Percentiles rank a stretch among this genome's conserved stretches.
Conservation (phyloP, 177 flowering plant genomes). For the Vitis hybrid region DNA sequence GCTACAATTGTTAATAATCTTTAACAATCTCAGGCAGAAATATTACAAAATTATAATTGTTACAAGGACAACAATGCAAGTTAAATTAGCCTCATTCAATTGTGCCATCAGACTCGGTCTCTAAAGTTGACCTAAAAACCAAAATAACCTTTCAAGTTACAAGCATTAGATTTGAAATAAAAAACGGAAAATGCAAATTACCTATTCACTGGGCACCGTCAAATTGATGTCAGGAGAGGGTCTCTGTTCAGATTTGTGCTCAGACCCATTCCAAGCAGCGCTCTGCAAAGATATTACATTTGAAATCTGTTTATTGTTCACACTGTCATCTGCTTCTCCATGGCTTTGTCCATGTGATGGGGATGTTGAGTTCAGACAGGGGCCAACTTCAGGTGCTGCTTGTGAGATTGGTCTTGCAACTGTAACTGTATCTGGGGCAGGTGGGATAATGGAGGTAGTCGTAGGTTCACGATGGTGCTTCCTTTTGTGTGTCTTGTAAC, state of each 20-base stretch:
- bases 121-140: not conserved
- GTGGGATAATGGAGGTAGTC: slow-evolving; percentile 17
- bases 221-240: slow-evolving; percentile 62
- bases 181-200: not conserved
- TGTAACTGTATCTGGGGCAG: slow-evolving; percentile 31
- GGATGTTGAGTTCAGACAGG: slow-evolving; percentile 25
- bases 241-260: slow-evolving; percentile 30
- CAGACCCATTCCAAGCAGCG: slow-evolving; percentile 43
- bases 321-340: slow-evolving; percentile 38
- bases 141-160: not conserved
- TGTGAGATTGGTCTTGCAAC: slow-evolving; percentile 56
- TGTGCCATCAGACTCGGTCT: not conserved
- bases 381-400: slow-evolving; percentile 35
- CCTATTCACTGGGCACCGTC: slow-evolving; percentile 36
- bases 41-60: not conserved
- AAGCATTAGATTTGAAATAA: not conserved
- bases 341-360: slow-evolving; percentile 35
- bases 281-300: slow-evolving; percentile 21
- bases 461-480: slow-evolving; percentile 40
- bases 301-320: slow-evolving; percentile 19
- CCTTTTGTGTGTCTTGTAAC: slow-evolving; percentile 40
- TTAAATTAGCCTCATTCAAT: slow-evolving; percentile 5
- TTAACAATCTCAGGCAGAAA: not conserved
- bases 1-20: not conserved
- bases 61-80: not conserved